These are phyloP conservation scores for Plantago major DNA, from an alignment of 257 asterid species.

Conservation along the genomic window DNA sequence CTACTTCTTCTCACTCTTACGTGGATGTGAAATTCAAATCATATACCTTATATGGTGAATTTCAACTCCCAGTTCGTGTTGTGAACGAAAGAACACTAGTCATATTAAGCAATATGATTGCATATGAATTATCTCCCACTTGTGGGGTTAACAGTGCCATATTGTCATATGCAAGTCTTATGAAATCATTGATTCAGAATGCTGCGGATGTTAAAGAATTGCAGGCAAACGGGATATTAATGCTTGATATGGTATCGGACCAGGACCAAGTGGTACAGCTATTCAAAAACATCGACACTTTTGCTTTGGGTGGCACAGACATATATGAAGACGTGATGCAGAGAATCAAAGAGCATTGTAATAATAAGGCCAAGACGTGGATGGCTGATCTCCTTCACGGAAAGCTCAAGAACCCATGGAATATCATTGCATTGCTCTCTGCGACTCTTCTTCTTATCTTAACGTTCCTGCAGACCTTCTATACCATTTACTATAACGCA, in stretches of 20 bases:
- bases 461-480: conserved; percentile 3
- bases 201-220: conserved; percentile 30
- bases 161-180: conserved; percentile 26
- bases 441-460: conserved; percentile 28
- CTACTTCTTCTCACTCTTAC: conserved; percentile 5
- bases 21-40: conserved; percentile 11
- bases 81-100: neutral
- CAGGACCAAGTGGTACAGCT: conserved; percentile 23
- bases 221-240: conserved; percentile 28
- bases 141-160: conserved; percentile 10
- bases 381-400: conserved; percentile 31
- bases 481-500: neutral
- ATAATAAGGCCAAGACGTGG: conserved; percentile 31
- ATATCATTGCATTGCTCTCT: conserved; percentile 26
- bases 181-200: conserved; percentile 31
- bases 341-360: conserved; percentile 25
- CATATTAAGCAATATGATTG: conserved; percentile 26
- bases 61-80: conserved; percentile 12
- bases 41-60: neutral
- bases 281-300: conserved; percentile 28
- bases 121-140: conserved; percentile 30
- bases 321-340: conserved; percentile 18
- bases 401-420: conserved; percentile 37
- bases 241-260: conserved; percentile 19
- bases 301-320: conserved; percentile 13